A percentile compares a stretch with the other conserved stretches of the same genome.
Conservation (phyloP, 495 filamentous ascomycete genomes). For the Penicillium odoratum region DNA sequence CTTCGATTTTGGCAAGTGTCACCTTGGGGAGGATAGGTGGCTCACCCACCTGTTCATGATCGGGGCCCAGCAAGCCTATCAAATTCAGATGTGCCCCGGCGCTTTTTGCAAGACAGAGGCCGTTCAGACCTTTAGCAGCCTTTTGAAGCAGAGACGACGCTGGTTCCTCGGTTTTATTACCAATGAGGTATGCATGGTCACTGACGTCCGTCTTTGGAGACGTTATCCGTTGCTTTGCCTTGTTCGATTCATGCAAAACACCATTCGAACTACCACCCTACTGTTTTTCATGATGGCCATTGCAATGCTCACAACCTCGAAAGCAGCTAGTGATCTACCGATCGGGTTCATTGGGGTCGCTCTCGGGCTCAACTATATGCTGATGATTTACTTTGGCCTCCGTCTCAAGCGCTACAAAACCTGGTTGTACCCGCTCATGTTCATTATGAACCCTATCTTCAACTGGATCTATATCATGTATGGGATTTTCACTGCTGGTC, state of each 20-base stretch:
- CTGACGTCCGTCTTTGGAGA: constrained; percentile 86
- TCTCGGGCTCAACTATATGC: constrained; percentile 86
- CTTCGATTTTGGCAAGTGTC: constrained; percentile 95
- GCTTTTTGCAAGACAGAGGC: constrained; percentile 99
- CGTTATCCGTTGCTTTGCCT: constrained; percentile 87
- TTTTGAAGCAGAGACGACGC: constrained; percentile 91
- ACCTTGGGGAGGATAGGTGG: constrained; percentile 96
- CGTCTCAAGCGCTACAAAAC: constrained; percentile 88
- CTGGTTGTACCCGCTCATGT: constrained; percentile 95
- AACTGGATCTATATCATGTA: constrained; percentile 98
- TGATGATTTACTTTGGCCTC: constrained; percentile 95
- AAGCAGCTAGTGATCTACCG: constrained; percentile 73
- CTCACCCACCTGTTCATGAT: constrained; percentile 99
- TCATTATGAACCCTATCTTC: constrained; percentile 92
- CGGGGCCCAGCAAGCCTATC: constrained; percentile 85
- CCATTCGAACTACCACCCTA: constrained; percentile 90
- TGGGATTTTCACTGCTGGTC: constrained; percentile 85
- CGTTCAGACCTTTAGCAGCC: constrained; percentile 80
- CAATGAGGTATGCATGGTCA: constrained; percentile 98
- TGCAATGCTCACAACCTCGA: constrained; percentile 81
- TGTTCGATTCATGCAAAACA: constrained; percentile 94
- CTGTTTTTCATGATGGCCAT: constrained; percentile 96
- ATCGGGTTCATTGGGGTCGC: constrained; percentile 96
- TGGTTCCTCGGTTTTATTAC: constrained; percentile 99
- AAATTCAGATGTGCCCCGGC: constrained; percentile 96